These are phyloP conservation scores for Curvularia lunata DNA, from an alignment of 2,329 filamentous ascomycete species.

Conservation along the genomic window DNA sequence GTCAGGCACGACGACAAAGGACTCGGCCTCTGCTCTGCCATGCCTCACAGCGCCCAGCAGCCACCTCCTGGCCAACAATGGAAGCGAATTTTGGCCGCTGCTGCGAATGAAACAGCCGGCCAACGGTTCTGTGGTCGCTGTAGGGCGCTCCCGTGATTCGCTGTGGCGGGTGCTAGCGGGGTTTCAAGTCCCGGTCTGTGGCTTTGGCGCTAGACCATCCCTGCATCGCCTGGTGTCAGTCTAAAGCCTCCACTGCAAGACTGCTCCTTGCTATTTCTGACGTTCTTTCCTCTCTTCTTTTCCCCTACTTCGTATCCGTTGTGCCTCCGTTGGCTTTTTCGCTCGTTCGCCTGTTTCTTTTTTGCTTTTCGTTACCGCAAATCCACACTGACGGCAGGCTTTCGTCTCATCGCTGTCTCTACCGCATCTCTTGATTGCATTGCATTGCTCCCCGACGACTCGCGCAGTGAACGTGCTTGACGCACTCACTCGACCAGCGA, in stretches of 20 bases:
- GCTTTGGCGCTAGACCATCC: constrained; percentile 30
- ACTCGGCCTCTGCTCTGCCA: neutral
- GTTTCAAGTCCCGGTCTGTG: constrained; percentile 29
- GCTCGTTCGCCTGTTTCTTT: constrained; percentile 29
- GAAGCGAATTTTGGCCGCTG: neutral
- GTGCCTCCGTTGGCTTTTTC: constrained; percentile 28
- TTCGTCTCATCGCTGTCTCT: constrained; percentile 40
- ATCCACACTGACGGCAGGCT: constrained; percentile 38
- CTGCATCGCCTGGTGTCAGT: constrained; percentile 20
- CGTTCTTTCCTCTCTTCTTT: constrained; percentile 21
- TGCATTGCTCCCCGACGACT: constrained; percentile 23
- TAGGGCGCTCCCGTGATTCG: constrained; percentile 29
- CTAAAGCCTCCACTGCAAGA: constrained; percentile 20
- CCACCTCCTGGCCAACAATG: neutral
- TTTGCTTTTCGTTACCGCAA: constrained; percentile 19
- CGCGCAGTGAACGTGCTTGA: constrained; percentile 38
- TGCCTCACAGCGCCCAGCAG: neutral
- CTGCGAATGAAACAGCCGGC: constrained; percentile 12
- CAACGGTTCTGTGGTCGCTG: constrained; percentile 14
- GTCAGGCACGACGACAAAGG: neutral
- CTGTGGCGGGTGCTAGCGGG: constrained; percentile 22
- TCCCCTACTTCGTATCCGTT: constrained; percentile 14
- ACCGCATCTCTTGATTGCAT: constrained; percentile 18
- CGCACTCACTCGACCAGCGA: constrained; percentile 37
- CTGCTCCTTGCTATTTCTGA: constrained; percentile 15